Conservation (phyloP, 1,284 basidiomycete genomes). For the Kwoniella shivajii region DNA sequence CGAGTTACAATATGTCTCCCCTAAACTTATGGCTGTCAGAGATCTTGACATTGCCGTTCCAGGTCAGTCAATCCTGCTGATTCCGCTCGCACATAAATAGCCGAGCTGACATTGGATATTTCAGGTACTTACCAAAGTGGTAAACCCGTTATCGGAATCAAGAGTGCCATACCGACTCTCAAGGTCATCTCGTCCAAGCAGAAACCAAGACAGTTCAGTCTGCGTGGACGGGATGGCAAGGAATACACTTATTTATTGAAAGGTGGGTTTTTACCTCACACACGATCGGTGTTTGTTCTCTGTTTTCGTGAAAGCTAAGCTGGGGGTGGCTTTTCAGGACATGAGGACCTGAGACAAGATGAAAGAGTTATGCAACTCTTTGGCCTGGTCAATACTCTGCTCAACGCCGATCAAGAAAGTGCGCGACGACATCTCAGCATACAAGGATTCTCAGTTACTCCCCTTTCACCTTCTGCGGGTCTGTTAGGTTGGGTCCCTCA, state of each 20-base stretch:
- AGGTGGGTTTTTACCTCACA: slow-evolving; percentile 58
- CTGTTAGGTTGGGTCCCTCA: slow-evolving; percentile 95
- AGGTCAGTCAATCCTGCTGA: slow-evolving; percentile 58
- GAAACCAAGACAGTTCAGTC: slow-evolving; percentile 83
- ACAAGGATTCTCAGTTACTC: slow-evolving; percentile 90
- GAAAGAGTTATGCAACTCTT: slow-evolving; percentile 99
- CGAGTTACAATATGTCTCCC: slow-evolving; percentile 97
- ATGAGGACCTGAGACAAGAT: slow-evolving; percentile 98
- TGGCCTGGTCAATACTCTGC: slow-evolving; percentile 91
- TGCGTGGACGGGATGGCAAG: slow-evolving; percentile 88
- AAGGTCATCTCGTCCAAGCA: slow-evolving; percentile 98
- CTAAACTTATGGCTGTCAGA: slow-evolving; percentile 82
- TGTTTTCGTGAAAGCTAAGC: background rate
- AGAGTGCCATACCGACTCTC: slow-evolving; percentile 80
- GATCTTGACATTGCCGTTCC: slow-evolving; percentile 94
- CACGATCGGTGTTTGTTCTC: background rate
- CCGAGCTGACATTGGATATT: slow-evolving; percentile 1
- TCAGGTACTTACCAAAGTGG: slow-evolving; percentile 91
- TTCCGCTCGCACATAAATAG: background rate
- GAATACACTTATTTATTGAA: slow-evolving; percentile 95
- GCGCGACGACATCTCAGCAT: slow-evolving; percentile 97
- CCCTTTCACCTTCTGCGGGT: slow-evolving; percentile 94
- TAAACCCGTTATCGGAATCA: slow-evolving; percentile 80
- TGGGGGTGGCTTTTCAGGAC: slow-evolving; percentile 60
- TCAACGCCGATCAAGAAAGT: slow-evolving; percentile 89